Base-by-base conservation (phyloP, 1,284 basidiomycete genomes). In the Ceratorhiza oryzae-sativae region DNA sequence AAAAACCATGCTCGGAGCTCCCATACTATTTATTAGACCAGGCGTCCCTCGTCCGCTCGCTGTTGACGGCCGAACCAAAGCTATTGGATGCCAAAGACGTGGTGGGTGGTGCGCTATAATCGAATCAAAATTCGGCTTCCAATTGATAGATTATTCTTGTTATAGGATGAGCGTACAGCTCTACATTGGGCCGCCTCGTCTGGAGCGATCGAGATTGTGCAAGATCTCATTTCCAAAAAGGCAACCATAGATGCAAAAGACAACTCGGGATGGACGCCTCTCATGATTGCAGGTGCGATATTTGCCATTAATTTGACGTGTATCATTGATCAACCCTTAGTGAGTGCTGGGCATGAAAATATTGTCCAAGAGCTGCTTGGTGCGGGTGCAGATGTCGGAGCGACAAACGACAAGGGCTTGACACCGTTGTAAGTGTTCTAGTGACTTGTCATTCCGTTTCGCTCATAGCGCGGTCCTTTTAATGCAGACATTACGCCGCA, bases 401-500 rank as follows among this genome's bases (percentile, higher is more conserved):
- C 87, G 76, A 86, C 83, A 74, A 97, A 95, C 77, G 88, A 90
- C 77, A 96, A 96, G 81, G 94, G 94, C 12, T 84, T 95, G 72
- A 94, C 92, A 3, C 87, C 94, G 58, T 80, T 97, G 94, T 95
- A 79, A 80, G 91, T 82, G 42, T 45, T 12, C 10, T 56, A 36
- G 36, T 25, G 1, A 25, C n/a, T n/a, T 6, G 6, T 39, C 36
- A n/a, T n/a, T n/a, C n/a, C n/a, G n/a, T n/a, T n/a, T n/a, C n/a
- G n/a, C n/a, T n/a, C n/a, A n/a, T n/a, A n/a, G n/a, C n/a, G n/a
- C n/a, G n/a, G n/a, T n/a, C n/a, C n/a, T n/a, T n/a, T n/a, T n/a
- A n/a, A n/a, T 20, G 72, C 75, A 95, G 94, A 78, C 94, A 97
- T 81, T 97, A 97, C 77, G 95, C 95, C 34, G 95, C 95, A 48